Percentiles rank a stretch among this genome's conserved stretches.
These are phyloP conservation scores for Rhizophagus prolifer DNA, from an alignment of 192 early-diverging fungal species.

Conservation along the genomic window DNA sequence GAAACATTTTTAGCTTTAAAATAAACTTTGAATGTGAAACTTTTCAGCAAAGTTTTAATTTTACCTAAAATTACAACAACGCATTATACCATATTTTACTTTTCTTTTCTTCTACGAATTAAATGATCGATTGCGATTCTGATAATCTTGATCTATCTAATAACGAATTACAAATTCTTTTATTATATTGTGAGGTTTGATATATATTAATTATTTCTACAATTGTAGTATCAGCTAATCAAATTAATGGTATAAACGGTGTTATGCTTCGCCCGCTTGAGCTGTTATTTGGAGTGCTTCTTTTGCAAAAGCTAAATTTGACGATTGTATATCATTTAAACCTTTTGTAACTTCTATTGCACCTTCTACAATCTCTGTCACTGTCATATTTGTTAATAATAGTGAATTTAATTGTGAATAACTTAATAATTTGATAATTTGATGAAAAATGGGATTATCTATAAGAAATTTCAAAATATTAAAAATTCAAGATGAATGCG, in stretches of 20 bases:
- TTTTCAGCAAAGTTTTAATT: slow-evolving; percentile 8
- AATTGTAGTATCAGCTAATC: background rate
- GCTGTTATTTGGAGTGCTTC: background rate
- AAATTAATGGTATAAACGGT: slow-evolving; percentile 20
- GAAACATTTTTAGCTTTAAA: background rate
- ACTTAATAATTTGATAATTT: no score
- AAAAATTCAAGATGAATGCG: no score
- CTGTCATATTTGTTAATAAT: no score
- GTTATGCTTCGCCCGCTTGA: background rate
- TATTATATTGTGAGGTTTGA: slow-evolving; percentile 21
- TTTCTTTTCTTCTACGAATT: slow-evolving; percentile 13
- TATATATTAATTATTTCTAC: slow-evolving; percentile 19
- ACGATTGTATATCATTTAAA: no score
- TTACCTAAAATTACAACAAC: background rate
- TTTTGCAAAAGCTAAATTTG: background rate
- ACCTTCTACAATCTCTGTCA: no score
- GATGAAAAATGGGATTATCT: no score
- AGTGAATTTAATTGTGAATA: no score
- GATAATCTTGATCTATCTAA: slow-evolving; percentile 10
- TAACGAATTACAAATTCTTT: slow-evolving; percentile 27
- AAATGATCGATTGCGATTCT: background rate
- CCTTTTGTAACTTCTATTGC: no score
- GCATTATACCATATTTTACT: slow-evolving; percentile 1
- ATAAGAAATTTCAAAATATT: no score
- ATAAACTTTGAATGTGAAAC: slow-evolving; percentile 9